Evolutionary conservation across 306 rosid species (phyloP).

Genomic region (Hippophae rhamnoides): DNA sequence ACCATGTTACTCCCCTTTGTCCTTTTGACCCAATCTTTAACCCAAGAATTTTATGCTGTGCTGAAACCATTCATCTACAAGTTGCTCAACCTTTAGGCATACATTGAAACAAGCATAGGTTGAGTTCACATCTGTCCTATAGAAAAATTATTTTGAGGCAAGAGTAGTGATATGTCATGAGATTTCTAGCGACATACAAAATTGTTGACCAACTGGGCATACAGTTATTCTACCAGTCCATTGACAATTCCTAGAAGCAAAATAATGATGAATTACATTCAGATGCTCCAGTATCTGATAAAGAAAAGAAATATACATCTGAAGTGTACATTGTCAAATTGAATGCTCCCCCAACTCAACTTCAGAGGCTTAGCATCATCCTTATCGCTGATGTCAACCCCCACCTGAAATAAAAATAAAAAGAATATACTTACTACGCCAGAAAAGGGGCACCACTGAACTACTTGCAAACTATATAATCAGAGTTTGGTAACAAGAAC

Average conservation of each 20-base stretch:
- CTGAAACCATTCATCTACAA: too few relatives aligned
- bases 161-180: neutral
- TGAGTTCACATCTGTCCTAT: neutral
- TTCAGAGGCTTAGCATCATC: constrained; percentile 56
- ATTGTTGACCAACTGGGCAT: neutral
- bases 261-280: neutral
- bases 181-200: neutral
- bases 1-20: too few relatives aligned
- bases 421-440: neutral
- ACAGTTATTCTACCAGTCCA: neutral
- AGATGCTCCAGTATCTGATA: constrained; percentile 9
- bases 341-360: constrained; percentile 60
- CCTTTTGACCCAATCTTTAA: too few relatives aligned
- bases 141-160: neutral
- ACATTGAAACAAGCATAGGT: neutral
- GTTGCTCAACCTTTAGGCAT: neutral
- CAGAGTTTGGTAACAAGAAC: neutral
- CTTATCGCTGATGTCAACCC: constrained; percentile 63
- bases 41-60: too few relatives aligned
- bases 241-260: neutral
- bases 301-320: constrained; percentile 36
- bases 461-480: neutral
- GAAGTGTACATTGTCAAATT: constrained; percentile 71
- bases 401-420: constrained; percentile 49
- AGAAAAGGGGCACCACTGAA: constrained; percentile 10